Conservation (phyloP, 768 basidiomycete species). For the Kwoniella bestiolae region DNA sequence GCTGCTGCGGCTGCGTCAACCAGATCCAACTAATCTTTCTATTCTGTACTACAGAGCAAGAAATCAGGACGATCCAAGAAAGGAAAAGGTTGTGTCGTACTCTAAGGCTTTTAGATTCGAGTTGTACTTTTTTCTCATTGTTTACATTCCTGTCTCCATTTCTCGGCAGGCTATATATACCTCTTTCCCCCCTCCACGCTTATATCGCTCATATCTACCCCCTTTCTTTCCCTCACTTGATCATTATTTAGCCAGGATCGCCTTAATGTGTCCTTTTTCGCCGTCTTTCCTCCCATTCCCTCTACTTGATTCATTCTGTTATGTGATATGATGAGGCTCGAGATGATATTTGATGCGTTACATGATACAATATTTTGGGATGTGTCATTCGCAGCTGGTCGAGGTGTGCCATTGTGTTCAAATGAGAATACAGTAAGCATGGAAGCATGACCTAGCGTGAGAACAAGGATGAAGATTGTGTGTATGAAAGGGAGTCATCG, state of each 20-base stretch:
- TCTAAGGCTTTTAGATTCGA: constrained; percentile 33
- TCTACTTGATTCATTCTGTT: constrained; percentile 9
- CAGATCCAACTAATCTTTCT: no score
- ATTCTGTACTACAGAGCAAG: constrained; percentile 40
- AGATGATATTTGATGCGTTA: constrained; percentile 20
- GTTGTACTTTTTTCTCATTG: constrained; percentile 21
- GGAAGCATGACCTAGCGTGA: background rate
- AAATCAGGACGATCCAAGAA: constrained; percentile 44
- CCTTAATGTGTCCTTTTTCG: background rate
- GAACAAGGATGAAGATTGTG: background rate
- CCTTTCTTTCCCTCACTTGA: background rate
- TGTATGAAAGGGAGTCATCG: background rate
- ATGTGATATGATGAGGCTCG: constrained; percentile 27
- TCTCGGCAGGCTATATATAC: background rate
- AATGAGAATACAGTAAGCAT: background rate
- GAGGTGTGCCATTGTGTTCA: no score
- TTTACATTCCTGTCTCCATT: background rate
- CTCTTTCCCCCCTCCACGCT: constrained; percentile 1
- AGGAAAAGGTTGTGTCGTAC: constrained; percentile 48
- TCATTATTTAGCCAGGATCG: background rate
- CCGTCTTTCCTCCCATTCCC: background rate
- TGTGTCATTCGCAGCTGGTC: no score
- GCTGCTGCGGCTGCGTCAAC: no score
- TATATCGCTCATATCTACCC: background rate
- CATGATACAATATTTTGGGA: no score